Base-by-base conservation (phyloP, 768 basidiomycete genomes). In the Mycena alexandri region DNA sequence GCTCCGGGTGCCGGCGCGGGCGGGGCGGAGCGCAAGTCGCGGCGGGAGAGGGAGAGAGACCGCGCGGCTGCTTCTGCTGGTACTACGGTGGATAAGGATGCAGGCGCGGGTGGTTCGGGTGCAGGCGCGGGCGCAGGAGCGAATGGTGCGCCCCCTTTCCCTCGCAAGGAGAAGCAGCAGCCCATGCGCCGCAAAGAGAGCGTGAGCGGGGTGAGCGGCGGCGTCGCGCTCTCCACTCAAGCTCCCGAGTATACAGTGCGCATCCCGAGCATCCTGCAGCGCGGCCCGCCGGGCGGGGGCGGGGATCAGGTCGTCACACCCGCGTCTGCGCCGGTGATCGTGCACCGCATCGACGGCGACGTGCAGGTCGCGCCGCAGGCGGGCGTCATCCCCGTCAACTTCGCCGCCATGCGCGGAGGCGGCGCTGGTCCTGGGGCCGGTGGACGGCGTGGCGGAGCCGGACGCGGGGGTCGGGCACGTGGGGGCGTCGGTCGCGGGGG, bases 281-380 rank as follows among this genome's bases (percentile, higher is more conserved):
- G 67, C 57, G 38, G 38, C 14, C 38, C 38, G 38, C 38, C 10
- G 38, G 10, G 38, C 38, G 14, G 38, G 11, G 38, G 38, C 38
- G 33, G 60, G 22, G 61, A 58, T 16, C 61, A 56, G 19, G 61
- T 46, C 29, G 57, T 59, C 9, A 56, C 61, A 24, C 67, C 67
- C 8, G 44, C 63, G n/a, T 14, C 63, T 36, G 61, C 61, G 24
- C 67, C 67, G 17, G 43, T 68, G n/a, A 33, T 68, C 46, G 33
- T 68, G 5, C 67, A 63, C 48, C 67, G 67, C n/a, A 68, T 68
- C 46, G 67, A 68, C 50, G 67, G 56, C 56, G 67, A 68, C 46
- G 61, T 68, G 51, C 56, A 38, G 47, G 55, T 68, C 43, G 50
- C 44, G 56, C 61, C 67, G 38, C 67, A 68, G 43, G 61, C 61